Conservation (phyloP, 78 protist genomes). For the Emiliania huxleyi region DNA sequence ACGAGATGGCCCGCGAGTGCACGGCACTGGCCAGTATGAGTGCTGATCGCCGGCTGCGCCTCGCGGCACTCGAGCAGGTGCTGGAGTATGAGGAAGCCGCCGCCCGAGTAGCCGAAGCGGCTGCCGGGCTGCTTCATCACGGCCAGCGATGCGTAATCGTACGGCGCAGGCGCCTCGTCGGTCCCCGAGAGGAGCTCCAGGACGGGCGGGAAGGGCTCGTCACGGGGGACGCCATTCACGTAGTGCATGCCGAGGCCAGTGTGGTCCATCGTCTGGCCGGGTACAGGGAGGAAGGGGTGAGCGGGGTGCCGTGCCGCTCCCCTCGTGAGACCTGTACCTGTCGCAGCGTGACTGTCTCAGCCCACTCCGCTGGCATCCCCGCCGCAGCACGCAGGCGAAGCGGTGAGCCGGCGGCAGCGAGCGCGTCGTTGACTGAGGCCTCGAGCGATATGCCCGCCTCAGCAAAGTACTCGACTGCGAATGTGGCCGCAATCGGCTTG, state of each 20-base stretch:
- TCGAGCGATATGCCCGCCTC: background rate
- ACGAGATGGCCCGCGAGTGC: too few relatives aligned
- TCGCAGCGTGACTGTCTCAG: background rate
- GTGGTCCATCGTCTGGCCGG: background rate
- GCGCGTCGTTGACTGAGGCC: background rate
- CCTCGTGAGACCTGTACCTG: too few relatives aligned
- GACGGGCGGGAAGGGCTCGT: background rate
- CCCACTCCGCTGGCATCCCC: background rate
- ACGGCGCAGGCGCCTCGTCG: background rate
- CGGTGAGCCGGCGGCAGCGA: background rate
- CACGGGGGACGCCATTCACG: background rate
- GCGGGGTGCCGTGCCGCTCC: too few relatives aligned
- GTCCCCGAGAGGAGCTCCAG: background rate
- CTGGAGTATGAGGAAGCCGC: background rate
- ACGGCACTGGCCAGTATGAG: too few relatives aligned
- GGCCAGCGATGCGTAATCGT: background rate
- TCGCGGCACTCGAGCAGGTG: conserved; percentile 1
- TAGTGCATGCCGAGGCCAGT: background rate
- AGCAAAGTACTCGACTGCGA: background rate
- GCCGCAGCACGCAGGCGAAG: background rate
- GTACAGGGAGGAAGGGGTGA: too few relatives aligned
- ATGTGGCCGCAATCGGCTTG: background rate
- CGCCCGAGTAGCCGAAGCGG: background rate
- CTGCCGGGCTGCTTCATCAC: background rate
- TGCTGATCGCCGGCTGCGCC: background rate